Evolutionary conservation across 2,329 filamentous ascomycete species (phyloP), one percentile per base, ranked within the genome.

Genomic region (Claviceps fusiformis): DNA sequence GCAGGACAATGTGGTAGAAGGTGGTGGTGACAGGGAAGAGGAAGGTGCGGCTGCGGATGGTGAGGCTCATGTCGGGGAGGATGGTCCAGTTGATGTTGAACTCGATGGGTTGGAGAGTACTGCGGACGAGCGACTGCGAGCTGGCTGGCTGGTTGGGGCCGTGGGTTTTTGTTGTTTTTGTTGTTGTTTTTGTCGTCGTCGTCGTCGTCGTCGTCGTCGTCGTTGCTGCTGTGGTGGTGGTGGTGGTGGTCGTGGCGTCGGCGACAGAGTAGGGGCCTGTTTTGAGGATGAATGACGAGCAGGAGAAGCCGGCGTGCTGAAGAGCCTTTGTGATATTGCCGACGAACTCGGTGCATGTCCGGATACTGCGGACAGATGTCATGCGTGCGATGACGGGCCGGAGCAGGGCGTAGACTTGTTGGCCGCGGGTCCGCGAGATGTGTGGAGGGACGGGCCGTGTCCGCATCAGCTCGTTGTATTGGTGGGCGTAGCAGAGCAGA

Each of bases 401-500:
- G 15, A 83, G 67, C 35, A 82, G 73, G 17, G 70, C 68, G 61
- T 79, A 76, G 2, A 74, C 68, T 41, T 73, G 72, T 47, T 71
- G 68, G 5, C 70, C 66, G 10, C 70, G 61, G 33, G 67, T 62
- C 52, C 70, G 68, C 31, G 65, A 59, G 62, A 71, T 62, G 59
- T 75, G 60, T 56, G 72, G 67, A 39, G 72, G 65, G 39, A 71
- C 60, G 45, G 82, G 74, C 35, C 83, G 79, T 1, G 84, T 86
- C 54, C 90, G 81, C 47, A 79, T 79, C 44, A 82, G 74, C 57
- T 89, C 80, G 60, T 85, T 90, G 64, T 87, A 81, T 10, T 86
- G 81, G 67, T 97, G 92, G 2, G 87, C 83, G 59, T 91, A 84
- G 51, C 80, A 81, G 8, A 97, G 80, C 2, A 96, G 76, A 27